These are phyloP conservation scores for Brettanomyces nanus DNA, from an alignment of 805 yeast species.

Conservation along the genomic window DNA sequence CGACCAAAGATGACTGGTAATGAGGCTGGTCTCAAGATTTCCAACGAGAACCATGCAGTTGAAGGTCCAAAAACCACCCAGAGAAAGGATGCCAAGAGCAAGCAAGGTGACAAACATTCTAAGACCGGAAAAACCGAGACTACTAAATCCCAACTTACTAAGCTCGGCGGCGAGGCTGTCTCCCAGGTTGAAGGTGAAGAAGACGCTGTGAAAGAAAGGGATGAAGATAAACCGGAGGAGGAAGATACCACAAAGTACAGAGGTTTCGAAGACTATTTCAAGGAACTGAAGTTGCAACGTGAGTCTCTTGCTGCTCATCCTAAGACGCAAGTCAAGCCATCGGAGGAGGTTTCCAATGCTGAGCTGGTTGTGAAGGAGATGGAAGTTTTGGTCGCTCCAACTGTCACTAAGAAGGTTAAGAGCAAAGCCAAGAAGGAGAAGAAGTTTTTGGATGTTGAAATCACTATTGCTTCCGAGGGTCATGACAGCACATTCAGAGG, in stretches of 20 bases:
- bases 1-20: slow-evolving; percentile 72
- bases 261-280: slow-evolving; percentile 83
- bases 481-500: slow-evolving; percentile 9
- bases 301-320: slow-evolving; percentile 27
- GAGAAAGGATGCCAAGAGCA: slow-evolving; percentile 38
- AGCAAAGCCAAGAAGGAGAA: slow-evolving; percentile 77
- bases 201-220: slow-evolving; percentile 45
- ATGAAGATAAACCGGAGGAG: slow-evolving; percentile 31
- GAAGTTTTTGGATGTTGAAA: slow-evolving; percentile 65
- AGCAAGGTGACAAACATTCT: slow-evolving; percentile 75
- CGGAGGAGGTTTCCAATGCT: slow-evolving; percentile 40
- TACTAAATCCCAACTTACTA: slow-evolving; percentile 72
- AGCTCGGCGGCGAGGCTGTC: slow-evolving; percentile 80
- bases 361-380: slow-evolving; percentile 59
- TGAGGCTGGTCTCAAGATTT: slow-evolving; percentile 78
- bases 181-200: slow-evolving; percentile 37
- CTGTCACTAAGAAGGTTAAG: slow-evolving; percentile 60
- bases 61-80: slow-evolving; percentile 47
- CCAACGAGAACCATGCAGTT: slow-evolving; percentile 58
- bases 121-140: slow-evolving; percentile 80
- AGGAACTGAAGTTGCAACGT: slow-evolving; percentile 46
- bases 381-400: slow-evolving; percentile 50
- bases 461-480: slow-evolving; percentile 49
- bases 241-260: slow-evolving; percentile 46
- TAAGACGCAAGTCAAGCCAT: slow-evolving; percentile 21